Percentiles rank a stretch among this genome's conserved stretches.
phyloP scores from a whole-genome alignment of 768 basidiomycete genomes.

The Rhizopogon sp. region DNA sequence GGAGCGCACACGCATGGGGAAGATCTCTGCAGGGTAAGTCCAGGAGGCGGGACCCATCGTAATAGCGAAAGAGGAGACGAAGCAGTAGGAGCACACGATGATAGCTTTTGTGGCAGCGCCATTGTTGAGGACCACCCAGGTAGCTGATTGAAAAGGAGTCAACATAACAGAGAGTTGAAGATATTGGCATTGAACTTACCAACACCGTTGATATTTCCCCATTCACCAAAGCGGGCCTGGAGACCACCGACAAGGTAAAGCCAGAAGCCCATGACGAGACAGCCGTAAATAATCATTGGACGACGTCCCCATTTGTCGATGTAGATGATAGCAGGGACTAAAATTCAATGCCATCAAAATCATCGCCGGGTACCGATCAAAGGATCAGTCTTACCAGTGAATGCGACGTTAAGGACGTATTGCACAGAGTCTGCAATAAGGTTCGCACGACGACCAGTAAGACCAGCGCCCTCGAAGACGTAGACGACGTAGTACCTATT shows the following conservation, averaged over 20 bases:
- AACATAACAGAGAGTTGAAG: background rate
- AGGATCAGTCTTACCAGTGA: conserved; percentile 23
- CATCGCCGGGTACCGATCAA: background rate
- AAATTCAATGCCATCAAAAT: background rate
- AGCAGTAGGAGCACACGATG: conserved; percentile 75
- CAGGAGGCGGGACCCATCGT: conserved; percentile 77
- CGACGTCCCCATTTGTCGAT: conserved; percentile 80
- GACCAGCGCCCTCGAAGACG: conserved; percentile 73
- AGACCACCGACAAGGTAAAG: conserved; percentile 74
- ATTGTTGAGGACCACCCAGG: conserved; percentile 62
- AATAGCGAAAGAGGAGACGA: conserved; percentile 69
- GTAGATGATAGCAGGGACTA: conserved; percentile 47
- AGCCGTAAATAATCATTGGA: conserved; percentile 65
- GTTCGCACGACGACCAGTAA: conserved; percentile 69
- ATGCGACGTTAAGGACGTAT: conserved; percentile 37
- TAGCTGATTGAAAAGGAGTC: conserved; percentile 11
- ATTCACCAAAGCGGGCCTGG: conserved; percentile 61
- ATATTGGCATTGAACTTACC: conserved; percentile 17
- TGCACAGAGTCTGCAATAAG: conserved; percentile 72
- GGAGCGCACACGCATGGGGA: conserved; percentile 63
- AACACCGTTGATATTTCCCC: conserved; percentile 42
- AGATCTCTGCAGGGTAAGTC: conserved; percentile 71
- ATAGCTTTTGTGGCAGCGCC: conserved; percentile 57
- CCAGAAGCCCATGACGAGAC: conserved; percentile 69
- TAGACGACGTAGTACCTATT: conserved; percentile 40